Percentiles rank a stretch among this genome's conserved stretches.
These are phyloP conservation scores for barrel medic (Medicago truncatula) DNA, from an alignment of 306 rosid genomes.

Conservation along the genomic window MtrunA17r5.0-ANR NC_053046.1:28779501-28780000, in stretches of 20 bases:
- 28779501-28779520: constrained; percentile 33
- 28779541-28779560: background rate
- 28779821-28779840: background rate
- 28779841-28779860: constrained; percentile 3
- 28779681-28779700: background rate
- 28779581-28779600: constrained; percentile 62
- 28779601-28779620: constrained; percentile 82
- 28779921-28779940: background rate
- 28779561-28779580: constrained; percentile 45
- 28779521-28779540: background rate
- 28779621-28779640: constrained; percentile 92
- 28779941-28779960: background rate
- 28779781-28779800: constrained; percentile 1
- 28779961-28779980: background rate
- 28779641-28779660: constrained; percentile 39
- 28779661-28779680: constrained; percentile 14
- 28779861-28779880: background rate
- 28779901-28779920: constrained; percentile 3
- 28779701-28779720: constrained; percentile 18
- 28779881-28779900: background rate
- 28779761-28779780: background rate
- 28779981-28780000: constrained; percentile 3
- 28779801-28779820: constrained; percentile 12
- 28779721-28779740: constrained; percentile 12
- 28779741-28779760: constrained; percentile 13